Evolutionary conservation across 1,284 basidiomycete genomes (phyloP).

Genomic region (Ustilago crameri): DNA sequence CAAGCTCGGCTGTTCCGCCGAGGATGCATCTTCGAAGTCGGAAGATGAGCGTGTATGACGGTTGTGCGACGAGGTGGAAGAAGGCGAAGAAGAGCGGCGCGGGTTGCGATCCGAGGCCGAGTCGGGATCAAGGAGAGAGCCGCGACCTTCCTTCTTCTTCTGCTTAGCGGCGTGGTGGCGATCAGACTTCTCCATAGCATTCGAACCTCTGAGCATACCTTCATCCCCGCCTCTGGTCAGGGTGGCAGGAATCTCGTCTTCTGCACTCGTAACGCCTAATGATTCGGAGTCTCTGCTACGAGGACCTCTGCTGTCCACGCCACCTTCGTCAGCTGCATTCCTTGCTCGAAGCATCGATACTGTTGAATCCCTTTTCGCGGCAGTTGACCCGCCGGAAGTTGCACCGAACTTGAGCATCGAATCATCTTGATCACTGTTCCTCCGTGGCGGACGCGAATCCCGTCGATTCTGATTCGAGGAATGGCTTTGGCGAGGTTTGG

Average conservation of each 20-base stretch:
- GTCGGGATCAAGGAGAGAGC: constrained; percentile 23
- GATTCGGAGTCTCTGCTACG: constrained; percentile 4
- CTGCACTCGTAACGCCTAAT: constrained; percentile 8
- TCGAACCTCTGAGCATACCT: constrained; percentile 1
- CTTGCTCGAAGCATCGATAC: constrained; percentile 24
- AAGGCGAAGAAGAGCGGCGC: neutral
- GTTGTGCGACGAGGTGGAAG: neutral
- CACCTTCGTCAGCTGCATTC: constrained; percentile 8
- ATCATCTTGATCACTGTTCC: constrained; percentile 11
- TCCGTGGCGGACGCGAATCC: constrained; percentile 6
- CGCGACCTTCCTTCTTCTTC: constrained; percentile 48
- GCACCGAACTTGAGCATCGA: constrained; percentile 33
- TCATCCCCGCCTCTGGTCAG: constrained; percentile 10
- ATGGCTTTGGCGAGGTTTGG: constrained; percentile 11
- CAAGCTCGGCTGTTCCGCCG: too few species aligned
- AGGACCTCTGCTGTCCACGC: neutral
- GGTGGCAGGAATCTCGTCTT: neutral
- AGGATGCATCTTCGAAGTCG: too few species aligned
- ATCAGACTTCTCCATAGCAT: constrained; percentile 23
- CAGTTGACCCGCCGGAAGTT: neutral
- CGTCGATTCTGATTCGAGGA: constrained; percentile 1
- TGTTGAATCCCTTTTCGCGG: constrained; percentile 15
- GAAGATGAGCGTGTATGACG: constrained; percentile 11
- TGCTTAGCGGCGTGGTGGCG: constrained; percentile 44
- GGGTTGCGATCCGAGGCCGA: constrained; percentile 1